A percentile compares a stretch with the other conserved stretches of the same genome.
Evolutionary conservation across 805 yeast species (phyloP).

Genomic region (Metschnikowia amazonensis): DNA sequence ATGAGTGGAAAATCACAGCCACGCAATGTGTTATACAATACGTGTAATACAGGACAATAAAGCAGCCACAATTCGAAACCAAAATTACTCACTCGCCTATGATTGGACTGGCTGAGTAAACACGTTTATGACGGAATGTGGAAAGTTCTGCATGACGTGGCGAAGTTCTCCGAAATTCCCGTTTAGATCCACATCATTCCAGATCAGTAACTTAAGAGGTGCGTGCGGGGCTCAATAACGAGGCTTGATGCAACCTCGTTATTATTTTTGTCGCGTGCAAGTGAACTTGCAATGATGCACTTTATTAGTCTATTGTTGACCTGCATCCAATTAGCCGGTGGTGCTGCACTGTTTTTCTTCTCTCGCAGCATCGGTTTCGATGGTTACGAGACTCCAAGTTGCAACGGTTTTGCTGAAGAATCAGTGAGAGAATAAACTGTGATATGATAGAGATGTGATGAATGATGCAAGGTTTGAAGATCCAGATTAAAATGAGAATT

Average conservation of each 20-base stretch:
- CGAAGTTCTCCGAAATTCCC: too few species aligned
- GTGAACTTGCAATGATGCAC: neutral
- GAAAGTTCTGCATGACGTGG: too few species aligned
- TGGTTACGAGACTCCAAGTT: neutral
- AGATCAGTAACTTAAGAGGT: too few species aligned
- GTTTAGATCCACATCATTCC: too few species aligned
- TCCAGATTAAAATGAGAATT: too few species aligned
- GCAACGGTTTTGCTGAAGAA: constrained; percentile 2
- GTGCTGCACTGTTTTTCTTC: neutral
- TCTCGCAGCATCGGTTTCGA: constrained; percentile 3
- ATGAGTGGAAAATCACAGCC: neutral
- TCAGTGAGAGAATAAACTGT: too few species aligned
- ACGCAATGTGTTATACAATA: neutral
- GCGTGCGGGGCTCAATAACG: neutral
- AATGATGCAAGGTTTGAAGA: too few species aligned
- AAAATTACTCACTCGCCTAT: neutral
- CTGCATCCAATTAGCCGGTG: constrained; percentile 1
- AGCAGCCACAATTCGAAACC: neutral
- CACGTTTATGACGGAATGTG: neutral
- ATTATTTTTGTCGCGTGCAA: neutral
- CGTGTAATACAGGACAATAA: neutral
- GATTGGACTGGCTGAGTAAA: neutral
- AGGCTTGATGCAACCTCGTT: neutral
- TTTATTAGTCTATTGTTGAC: neutral
- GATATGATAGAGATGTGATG: too few species aligned